Evolutionary conservation across 768 basidiomycete species (phyloP), one percentile per base, ranked within the genome.

Genomic region (Exsudoporus frostii): DNA sequence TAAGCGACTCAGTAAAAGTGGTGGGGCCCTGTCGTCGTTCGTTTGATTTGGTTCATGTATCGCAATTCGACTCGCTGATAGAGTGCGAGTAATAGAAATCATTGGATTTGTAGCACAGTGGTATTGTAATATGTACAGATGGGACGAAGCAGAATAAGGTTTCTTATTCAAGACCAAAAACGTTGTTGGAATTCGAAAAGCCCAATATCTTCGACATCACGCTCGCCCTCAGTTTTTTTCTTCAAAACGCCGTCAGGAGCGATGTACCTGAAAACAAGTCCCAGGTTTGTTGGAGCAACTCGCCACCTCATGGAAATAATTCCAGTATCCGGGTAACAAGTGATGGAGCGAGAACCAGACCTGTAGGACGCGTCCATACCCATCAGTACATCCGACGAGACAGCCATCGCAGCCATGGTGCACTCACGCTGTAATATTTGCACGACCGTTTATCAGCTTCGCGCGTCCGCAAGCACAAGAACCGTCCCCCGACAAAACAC

Each of bases 361-460:
- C 71, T 72, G 7, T 22, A 14, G 0, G 8, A 38, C 13, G 10
- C 19, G 2, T 2, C 17, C 33, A 11, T 20, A 3, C 22, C 10
- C 8, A 11, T 65, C 45, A 57, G 38, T 20, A 45, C 2, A 36
- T 32, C 4, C 2, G 4, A 4, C 1, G 0, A 22, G 33, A 27
- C 4, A 8, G 25, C 10, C 7, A 17, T 37, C 9, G 4, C 4
- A 1, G 5, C 2, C 2, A 22, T 17, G 8, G 29, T 30, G 1
- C 11, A 65, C 73, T 53, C 9, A 74, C 73, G 32, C 74, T 74
- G 27, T 74, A 74, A 47, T 62, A 65, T 27, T 69, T 73, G 58
- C 71, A 74, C 10, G 73, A 74, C n/a, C 55, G 58, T 24, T 67
- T 70, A 14, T 74, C 73, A 1, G 57, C 69, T 7, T 56, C 56